Base-by-base conservation (phyloP, 331 rosid genomes). In the Rosa hybrid region DNA sequence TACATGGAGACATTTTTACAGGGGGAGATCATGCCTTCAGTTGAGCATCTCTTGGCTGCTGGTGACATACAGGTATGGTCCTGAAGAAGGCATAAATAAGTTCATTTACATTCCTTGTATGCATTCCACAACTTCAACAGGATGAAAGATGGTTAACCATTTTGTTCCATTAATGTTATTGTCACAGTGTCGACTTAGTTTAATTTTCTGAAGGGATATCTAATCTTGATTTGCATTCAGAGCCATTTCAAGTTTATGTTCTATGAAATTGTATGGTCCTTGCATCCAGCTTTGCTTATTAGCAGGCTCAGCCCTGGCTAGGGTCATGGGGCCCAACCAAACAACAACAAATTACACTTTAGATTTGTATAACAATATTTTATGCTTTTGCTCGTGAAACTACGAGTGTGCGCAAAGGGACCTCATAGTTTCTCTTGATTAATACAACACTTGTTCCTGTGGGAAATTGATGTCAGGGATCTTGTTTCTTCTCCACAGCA, bases 1-100 rank as follows among this genome's bases (percentile, higher is more conserved):
- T 73, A 80, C 49, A 38, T 62, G 54, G 64, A 72, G 73, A 69
- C 54, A 56, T 68, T 77, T 85, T 85, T 76, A 54, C 89, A 95
- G 99, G 98, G 92, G 30, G 99, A 95, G 87, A 81, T 95, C 84
- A 87, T 95, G 85, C 81, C 96, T 72, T 95, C 99, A 20, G 87
- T 86, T 59, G 98, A 91, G 80, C 82, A 92, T 73, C 94, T 94
- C 76, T 78, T 95, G 86, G 93, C 91, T 82, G 82, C 91, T 78
- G 94, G 85, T 84, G 96, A 91, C 78, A 83, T 93, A 79, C 98
- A 92, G 97, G 98, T 94, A 73, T 54, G 23, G 2, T 25, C 41
- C 70, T 64, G 44, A 65, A 34, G 45, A 6, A 65, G 5, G 13
- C 70, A 64, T 64, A 64, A 64, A 30, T 64, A 45, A 78, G 51